These are phyloP conservation scores for Hanseniaspora vineae DNA, from an alignment of 805 yeast genomes.

Conservation along the genomic window DNA sequence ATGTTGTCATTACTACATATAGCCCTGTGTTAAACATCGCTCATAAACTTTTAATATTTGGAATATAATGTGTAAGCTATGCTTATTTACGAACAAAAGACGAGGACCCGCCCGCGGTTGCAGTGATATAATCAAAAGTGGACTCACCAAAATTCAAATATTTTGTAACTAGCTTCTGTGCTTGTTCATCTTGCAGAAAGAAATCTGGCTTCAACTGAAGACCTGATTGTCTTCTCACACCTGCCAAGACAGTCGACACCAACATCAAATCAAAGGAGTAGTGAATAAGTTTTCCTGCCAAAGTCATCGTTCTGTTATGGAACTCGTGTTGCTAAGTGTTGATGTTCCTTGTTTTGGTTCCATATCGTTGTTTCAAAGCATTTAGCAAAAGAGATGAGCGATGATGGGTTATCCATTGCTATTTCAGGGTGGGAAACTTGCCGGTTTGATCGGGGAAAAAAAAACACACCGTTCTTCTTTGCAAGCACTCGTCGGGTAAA, in stretches of 20 bases:
- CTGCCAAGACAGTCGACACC: constrained; percentile 57
- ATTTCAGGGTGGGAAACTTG: too few relatives aligned
- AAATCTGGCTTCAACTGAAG: constrained; percentile 42
- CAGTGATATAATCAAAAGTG: constrained; percentile 58
- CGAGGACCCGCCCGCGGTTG: constrained; percentile 54
- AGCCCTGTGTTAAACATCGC: too few relatives aligned
- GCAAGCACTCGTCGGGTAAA: too few relatives aligned
- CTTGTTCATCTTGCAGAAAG: constrained; percentile 32
- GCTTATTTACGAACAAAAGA: constrained; percentile 51
- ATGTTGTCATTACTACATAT: too few relatives aligned
- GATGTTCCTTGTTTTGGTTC: too few relatives aligned
- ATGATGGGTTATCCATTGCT: too few relatives aligned
- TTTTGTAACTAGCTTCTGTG: constrained; percentile 40
- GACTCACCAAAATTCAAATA: constrained; percentile 83
- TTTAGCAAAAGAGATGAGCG: background rate
- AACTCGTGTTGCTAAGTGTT: background rate
- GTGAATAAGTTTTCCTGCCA: constrained; percentile 43
- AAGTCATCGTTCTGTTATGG: constrained; percentile 1
- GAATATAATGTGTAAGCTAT: too few relatives aligned
- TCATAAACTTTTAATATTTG: too few relatives aligned
- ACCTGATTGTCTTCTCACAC: constrained; percentile 62
- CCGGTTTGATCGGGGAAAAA: too few relatives aligned
- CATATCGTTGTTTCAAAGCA: too few relatives aligned
- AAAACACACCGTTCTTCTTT: too few relatives aligned
- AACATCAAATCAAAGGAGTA: constrained; percentile 45